Conservation (phyloP, 2,329 filamentous ascomycete genomes). For the Cercospora zeina region DNA sequence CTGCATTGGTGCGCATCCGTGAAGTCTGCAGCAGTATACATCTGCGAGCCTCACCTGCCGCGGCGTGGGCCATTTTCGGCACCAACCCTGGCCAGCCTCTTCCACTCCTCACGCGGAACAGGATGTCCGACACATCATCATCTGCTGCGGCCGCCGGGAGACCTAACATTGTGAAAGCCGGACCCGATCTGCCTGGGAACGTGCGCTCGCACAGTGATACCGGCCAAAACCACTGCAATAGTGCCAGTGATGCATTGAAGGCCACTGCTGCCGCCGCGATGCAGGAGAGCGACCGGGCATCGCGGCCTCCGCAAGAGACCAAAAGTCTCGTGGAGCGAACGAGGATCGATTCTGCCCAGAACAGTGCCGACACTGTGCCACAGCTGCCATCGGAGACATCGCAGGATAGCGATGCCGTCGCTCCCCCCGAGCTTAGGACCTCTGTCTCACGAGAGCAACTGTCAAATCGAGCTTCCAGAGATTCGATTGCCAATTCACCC, state of each 20-base stretch:
- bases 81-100: not conserved
- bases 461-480: conserved; percentile 13
- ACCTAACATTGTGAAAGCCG: conserved; percentile 12
- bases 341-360: conserved; percentile 30
- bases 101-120: conserved; percentile 1
- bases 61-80: conserved; percentile 4
- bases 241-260: conserved; percentile 17
- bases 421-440: conserved; percentile 14
- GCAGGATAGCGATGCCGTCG: conserved; percentile 1
- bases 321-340: conserved; percentile 19
- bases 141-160: not conserved
- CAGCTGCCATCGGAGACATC: conserved; percentile 21
- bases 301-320: conserved; percentile 11
- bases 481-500: conserved; percentile 31
- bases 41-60: conserved; percentile 4
- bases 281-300: conserved; percentile 18
- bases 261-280: conserved; percentile 27
- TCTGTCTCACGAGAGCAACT: conserved; percentile 6
- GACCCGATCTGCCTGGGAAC: conserved; percentile 4
- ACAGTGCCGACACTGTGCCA: conserved; percentile 23
- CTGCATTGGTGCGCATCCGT: not conserved
- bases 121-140: conserved; percentile 9
- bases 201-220: not conserved
- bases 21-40: not conserved
- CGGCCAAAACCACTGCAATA: not conserved